Conservation (phyloP, 257 asterid species). For the Echium plantagineum region DNA sequence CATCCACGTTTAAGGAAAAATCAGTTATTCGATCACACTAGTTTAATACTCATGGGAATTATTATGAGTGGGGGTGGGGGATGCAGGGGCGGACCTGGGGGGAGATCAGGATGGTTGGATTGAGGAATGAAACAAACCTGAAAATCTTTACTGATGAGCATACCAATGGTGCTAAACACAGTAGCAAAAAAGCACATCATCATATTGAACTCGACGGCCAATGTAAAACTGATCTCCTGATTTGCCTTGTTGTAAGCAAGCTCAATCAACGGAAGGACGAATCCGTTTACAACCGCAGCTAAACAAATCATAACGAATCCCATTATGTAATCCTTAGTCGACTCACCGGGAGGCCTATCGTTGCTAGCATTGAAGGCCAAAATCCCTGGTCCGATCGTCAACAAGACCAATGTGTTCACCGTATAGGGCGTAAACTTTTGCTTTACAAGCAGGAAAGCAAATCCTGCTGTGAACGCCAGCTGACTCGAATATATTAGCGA, state of each 20-base stretch:
- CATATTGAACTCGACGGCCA: slow-evolving; percentile 20
- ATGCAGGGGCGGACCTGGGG: no score
- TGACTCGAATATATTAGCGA: no score
- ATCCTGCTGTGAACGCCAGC: slow-evolving; percentile 22
- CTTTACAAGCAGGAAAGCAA: no score
- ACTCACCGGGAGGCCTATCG: no score
- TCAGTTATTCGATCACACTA: no score
- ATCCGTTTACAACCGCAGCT: no score
- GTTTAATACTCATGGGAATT: no score
- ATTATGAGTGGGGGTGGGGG: no score
- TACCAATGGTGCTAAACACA: slow-evolving; percentile 2
- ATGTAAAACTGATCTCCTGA: slow-evolving; percentile 6
- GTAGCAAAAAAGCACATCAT: slow-evolving; percentile 14
- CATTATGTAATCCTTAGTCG: slow-evolving; percentile 1
- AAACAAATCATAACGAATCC: slow-evolving; percentile 18
- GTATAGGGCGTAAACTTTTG: slow-evolving; percentile 15
- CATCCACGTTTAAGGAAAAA: no score
- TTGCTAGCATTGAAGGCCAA: slow-evolving; percentile 9
- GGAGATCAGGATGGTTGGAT: no score
- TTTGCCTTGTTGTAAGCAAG: slow-evolving; percentile 12
- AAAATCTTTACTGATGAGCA: slow-evolving; percentile 17
- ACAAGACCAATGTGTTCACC: slow-evolving; percentile 11
- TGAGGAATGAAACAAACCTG: slow-evolving; percentile 7
- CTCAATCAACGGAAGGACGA: no score
- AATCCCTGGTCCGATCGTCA: slow-evolving; percentile 11